Evolutionary conservation across 306 rosid genomes (phyloP), one percentile per base, ranked within the genome.

Genomic region (Canavalia ensiformis): DNA sequence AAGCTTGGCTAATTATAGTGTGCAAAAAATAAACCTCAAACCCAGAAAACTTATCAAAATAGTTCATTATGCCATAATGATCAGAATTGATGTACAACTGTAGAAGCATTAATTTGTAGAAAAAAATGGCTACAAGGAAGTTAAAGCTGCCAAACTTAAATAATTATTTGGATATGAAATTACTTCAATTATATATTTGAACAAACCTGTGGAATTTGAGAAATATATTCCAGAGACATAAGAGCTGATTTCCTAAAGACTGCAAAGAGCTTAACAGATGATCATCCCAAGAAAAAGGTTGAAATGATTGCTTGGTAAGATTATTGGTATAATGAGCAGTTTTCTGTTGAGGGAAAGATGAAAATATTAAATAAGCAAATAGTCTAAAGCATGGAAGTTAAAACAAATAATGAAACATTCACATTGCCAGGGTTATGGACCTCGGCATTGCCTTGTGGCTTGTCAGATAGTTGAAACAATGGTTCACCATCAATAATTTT

Each of bases 201-300:
- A 74, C 82, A 74, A 66, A 95, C 99, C 99, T 93, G 89, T 93
- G 99, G 86, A 95, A 95, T 46, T 84, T 86, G 84, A 93, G 67
- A 89, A 93, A 95, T n/a, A 80, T 85, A 72, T 90, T 95, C 98
- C 99, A 95, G 72, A 95, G 87, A 85, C 74, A 81, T 11, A 77
- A 76, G 37, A 93, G 84, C 88, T 89, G 94, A 79, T 91, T 91
- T 4, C 97, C 98, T 86, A 93, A 75, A 65, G 84, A 74, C 83
- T 83, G 89, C 45, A 88, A 87, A 33, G 68, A 77, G 55, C 79
- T 89, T 77, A 75, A 59, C n/a, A 90, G 79, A 79, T 88, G 81
- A 76, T 88, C 84, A 69, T 82, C 90, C 87, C 75, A 78, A 28
- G 93, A 87, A 71, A 87, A 81, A 37, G 88, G 85, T 65, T 30